These are phyloP conservation scores for Secale cereale DNA, from an alignment of 176 grass and related monocot genomes.

Conservation along the genomic window DNA sequence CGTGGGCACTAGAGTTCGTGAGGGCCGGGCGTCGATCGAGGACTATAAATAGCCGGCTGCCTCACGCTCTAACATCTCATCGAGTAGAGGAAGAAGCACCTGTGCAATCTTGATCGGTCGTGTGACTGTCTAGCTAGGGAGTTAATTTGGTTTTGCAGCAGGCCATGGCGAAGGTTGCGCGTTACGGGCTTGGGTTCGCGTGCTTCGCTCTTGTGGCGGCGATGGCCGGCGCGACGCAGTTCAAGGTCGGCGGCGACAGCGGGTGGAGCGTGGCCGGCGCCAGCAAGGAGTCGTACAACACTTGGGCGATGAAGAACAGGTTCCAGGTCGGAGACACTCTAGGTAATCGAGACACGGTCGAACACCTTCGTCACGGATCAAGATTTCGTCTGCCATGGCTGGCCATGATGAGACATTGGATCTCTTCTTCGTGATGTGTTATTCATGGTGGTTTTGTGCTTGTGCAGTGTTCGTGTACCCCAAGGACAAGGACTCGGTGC, in stretches of 20 bases:
- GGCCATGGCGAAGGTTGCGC: conserved; percentile 39
- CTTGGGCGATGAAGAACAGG: conserved; percentile 55
- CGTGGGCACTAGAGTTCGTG: conserved; percentile 13
- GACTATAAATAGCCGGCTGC: conserved; percentile 48
- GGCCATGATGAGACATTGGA: background rate
- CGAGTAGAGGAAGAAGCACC: background rate
- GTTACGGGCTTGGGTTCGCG: conserved; percentile 7
- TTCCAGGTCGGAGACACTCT: conserved; percentile 64
- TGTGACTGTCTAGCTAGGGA: background rate
- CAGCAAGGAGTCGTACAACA: conserved; percentile 41
- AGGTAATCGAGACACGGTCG: conserved; percentile 13
- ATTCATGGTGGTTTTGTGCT: background rate
- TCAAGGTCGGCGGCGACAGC: conserved; percentile 60
- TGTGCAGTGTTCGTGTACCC: conserved; percentile 63
- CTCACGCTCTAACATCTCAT: background rate
- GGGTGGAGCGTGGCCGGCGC: conserved; percentile 60
- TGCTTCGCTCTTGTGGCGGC: conserved; percentile 31
- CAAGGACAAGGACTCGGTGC: conserved; percentile 51
- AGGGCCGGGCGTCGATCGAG: conserved; percentile 5
- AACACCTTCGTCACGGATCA: background rate
- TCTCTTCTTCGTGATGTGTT: background rate
- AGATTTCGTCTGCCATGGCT: background rate
- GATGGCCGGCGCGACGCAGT: conserved; percentile 45
- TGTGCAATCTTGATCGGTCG: background rate
- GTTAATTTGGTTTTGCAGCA: background rate